phyloP scores from a whole-genome alignment of 2,329 filamentous ascomycete species.

The Paecilomyces niveus region DNA sequence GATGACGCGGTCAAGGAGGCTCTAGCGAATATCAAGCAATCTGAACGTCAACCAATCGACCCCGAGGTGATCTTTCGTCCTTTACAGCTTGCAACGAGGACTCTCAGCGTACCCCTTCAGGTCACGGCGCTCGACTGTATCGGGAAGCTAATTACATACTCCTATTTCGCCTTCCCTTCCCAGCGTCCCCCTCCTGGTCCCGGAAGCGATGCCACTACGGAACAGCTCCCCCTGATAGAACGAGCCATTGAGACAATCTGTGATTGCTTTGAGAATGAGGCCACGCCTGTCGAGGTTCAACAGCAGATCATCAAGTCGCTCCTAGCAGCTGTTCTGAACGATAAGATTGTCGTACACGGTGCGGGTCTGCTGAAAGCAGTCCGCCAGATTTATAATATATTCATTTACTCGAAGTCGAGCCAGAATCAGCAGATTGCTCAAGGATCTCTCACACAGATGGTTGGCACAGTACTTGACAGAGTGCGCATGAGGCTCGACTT shows the following conservation, averaged over 20 bases:
- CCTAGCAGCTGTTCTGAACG: slow-evolving; percentile 88
- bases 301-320: slow-evolving; percentile 97
- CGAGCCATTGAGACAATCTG: slow-evolving; percentile 98
- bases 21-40: slow-evolving; percentile 76
- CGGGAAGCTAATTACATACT: slow-evolving; percentile 97
- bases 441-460: slow-evolving; percentile 95
- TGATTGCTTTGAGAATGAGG: slow-evolving; percentile 97
- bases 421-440: slow-evolving; percentile 96
- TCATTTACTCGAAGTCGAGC: slow-evolving; percentile 86
- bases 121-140: slow-evolving; percentile 94
- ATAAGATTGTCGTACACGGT: slow-evolving; percentile 97
- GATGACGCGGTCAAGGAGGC: slow-evolving; percentile 75
- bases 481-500: slow-evolving; percentile 80
- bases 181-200: slow-evolving; percentile 20
- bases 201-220: slow-evolving; percentile 17
- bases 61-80: slow-evolving; percentile 90
- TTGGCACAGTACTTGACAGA: slow-evolving; percentile 93
- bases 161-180: slow-evolving; percentile 79
- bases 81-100: slow-evolving; percentile 80
- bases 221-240: slow-evolving; percentile 75
- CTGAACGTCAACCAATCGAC: slow-evolving; percentile 72
- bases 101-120: slow-evolving; percentile 74
- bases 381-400: slow-evolving; percentile 97
- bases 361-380: slow-evolving; percentile 94
- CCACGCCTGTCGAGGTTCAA: slow-evolving; percentile 84